A percentile compares a stretch with the other conserved stretches of the same genome.
phyloP scores from a whole-genome alignment of 2,329 filamentous ascomycete genomes.

The Colletotrichum spaethianum region DNA sequence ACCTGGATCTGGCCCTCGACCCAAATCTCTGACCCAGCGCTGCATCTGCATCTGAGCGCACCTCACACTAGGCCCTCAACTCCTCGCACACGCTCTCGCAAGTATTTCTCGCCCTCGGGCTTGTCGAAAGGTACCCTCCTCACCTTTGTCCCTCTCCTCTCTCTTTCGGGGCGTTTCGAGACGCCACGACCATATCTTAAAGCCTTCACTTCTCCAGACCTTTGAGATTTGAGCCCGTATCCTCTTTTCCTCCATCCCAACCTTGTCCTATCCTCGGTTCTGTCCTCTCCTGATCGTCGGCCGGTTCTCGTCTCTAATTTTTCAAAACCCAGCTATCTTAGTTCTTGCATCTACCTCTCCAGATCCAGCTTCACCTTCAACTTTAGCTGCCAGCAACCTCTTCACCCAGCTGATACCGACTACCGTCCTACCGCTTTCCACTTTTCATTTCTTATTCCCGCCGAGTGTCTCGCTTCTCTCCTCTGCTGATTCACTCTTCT shows the following conservation, averaged over 20 bases:
- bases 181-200: constrained; percentile 30
- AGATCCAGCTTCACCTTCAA: neutral
- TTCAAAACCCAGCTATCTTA: constrained; percentile 20
- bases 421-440: neutral
- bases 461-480: constrained; percentile 13
- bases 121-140: neutral
- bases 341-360: neutral
- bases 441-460: constrained; percentile 13
- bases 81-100: neutral
- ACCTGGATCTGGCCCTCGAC: constrained; percentile 33
- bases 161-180: constrained; percentile 20
- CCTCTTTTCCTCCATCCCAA: neutral
- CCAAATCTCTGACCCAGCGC: constrained; percentile 31
- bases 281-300: constrained; percentile 36
- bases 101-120: constrained; percentile 10
- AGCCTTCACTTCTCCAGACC: constrained; percentile 35
- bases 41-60: constrained; percentile 34
- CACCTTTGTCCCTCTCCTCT: neutral
- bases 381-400: constrained; percentile 5
- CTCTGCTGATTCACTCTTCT: constrained; percentile 2
- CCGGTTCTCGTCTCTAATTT: constrained; percentile 21
- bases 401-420: neutral
- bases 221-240: constrained; percentile 12
- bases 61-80: neutral
- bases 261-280: constrained; percentile 13